A percentile compares a stretch with the other conserved stretches of the same genome.
Conservation (phyloP, 257 asterid species). For the Sherardia arvensis region DNA sequence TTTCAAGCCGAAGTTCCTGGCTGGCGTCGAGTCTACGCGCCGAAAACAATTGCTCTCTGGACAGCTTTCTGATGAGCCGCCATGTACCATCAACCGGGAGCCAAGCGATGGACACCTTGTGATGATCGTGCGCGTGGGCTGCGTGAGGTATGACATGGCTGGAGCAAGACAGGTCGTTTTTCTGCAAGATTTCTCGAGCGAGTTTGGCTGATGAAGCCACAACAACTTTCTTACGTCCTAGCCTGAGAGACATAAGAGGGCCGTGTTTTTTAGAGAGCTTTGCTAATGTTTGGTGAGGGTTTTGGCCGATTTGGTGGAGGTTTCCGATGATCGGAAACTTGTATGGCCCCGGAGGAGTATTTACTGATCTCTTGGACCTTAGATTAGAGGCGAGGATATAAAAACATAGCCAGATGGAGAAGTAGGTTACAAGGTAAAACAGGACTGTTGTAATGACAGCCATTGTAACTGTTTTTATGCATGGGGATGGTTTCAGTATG, state of each 20-base stretch:
- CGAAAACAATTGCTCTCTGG: slow-evolving; percentile 18
- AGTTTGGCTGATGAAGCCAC: slow-evolving; percentile 19
- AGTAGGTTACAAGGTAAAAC: background rate
- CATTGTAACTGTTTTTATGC: too few relatives aligned
- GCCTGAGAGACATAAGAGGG: slow-evolving; percentile 28
- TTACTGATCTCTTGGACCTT: slow-evolving; percentile 1
- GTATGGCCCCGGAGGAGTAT: slow-evolving; percentile 15
- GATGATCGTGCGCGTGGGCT: background rate
- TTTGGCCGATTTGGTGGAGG: slow-evolving; percentile 12
- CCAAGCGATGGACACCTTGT: slow-evolving; percentile 13
- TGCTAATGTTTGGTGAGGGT: slow-evolving; percentile 15
- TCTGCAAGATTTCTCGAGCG: slow-evolving; percentile 20
- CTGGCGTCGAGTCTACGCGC: slow-evolving; percentile 9
- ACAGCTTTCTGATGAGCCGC: slow-evolving; percentile 16
- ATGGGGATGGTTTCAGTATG: too few relatives aligned
- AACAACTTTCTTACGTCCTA: slow-evolving; percentile 14
- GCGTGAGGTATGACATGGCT: slow-evolving; percentile 4
- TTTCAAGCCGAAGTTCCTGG: slow-evolving; percentile 23
- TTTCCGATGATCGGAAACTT: slow-evolving; percentile 18
- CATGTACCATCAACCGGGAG: slow-evolving; percentile 10
- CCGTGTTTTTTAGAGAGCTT: slow-evolving; percentile 22
- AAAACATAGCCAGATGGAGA: background rate
- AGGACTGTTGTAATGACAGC: background rate
- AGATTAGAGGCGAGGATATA: slow-evolving; percentile 5
- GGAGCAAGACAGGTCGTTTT: slow-evolving; percentile 14